Evolutionary conservation across 768 basidiomycete species (phyloP).

Genomic region (Boletellus emodensis): DNA sequence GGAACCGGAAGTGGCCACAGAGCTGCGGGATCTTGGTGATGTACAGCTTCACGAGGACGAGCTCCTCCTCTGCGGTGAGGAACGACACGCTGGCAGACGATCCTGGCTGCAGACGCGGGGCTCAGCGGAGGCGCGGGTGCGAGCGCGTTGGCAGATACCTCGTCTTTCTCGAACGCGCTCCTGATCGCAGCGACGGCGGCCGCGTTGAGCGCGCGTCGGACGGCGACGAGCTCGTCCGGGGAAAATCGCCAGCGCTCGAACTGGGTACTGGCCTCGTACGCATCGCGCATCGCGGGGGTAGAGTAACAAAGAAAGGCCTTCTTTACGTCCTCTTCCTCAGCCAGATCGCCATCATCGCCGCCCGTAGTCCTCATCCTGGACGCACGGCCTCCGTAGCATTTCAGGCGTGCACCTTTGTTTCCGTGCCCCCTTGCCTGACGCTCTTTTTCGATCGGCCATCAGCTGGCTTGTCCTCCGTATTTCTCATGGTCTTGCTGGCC

Average conservation of each 20-base stretch:
- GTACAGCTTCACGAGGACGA: slow-evolving; percentile 85
- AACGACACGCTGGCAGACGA: slow-evolving; percentile 73
- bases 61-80: slow-evolving; percentile 74
- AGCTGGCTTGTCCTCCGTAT: slow-evolving; percentile 34
- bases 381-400: slow-evolving; percentile 39
- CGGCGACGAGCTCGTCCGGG: slow-evolving; percentile 51
- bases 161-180: slow-evolving; percentile 71
- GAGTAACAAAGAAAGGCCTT: slow-evolving; percentile 54
- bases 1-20: slow-evolving; percentile 81
- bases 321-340: slow-evolving; percentile 54
- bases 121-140: not conserved
- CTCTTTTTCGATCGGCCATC: slow-evolving; percentile 22
- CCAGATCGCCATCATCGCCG: slow-evolving; percentile 47
- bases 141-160: slow-evolving; percentile 44
- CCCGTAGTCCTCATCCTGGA: slow-evolving; percentile 42
- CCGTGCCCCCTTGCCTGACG: not conserved
- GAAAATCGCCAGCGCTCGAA: slow-evolving; percentile 90
- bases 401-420: slow-evolving; percentile 36
- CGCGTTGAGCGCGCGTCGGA: slow-evolving; percentile 65
- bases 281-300: slow-evolving; percentile 38
- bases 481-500: slow-evolving; percentile 45
- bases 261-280: slow-evolving; percentile 80
- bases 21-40: slow-evolving; percentile 80
- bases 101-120: slow-evolving; percentile 50
- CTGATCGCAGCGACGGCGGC: slow-evolving; percentile 76